Conservation (phyloP, 2,329 filamentous ascomycete genomes). For the Diaporthe australafricana region DNA sequence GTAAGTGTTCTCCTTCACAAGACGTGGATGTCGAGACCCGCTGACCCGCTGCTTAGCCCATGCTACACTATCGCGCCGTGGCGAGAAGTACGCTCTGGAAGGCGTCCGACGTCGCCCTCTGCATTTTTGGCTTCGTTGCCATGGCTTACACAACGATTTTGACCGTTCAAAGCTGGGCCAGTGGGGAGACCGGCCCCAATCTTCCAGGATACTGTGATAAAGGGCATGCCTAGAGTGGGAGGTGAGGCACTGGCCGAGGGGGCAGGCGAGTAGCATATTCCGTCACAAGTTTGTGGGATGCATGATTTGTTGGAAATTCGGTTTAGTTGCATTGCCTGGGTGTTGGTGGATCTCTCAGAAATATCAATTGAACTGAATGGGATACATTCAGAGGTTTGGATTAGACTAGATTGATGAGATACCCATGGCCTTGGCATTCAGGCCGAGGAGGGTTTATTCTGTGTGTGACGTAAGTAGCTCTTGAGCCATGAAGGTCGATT, state of each 20-base stretch:
- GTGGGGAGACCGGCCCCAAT: slow-evolving; percentile 57
- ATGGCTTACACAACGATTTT: slow-evolving; percentile 94
- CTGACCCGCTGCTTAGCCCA: slow-evolving; percentile 70
- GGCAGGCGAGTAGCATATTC: slow-evolving; percentile 1
- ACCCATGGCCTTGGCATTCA: background rate
- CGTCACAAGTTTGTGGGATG: slow-evolving; percentile 9
- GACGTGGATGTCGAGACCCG: background rate
- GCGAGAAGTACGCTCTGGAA: slow-evolving; percentile 77
- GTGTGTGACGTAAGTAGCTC: background rate
- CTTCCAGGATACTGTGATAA: slow-evolving; percentile 67
- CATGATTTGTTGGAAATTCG: slow-evolving; percentile 21
- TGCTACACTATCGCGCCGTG: slow-evolving; percentile 88
- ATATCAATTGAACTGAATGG: background rate
- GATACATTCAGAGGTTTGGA: background rate
- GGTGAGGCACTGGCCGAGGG: background rate
- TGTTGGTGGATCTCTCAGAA: slow-evolving; percentile 18
- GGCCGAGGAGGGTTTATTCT: background rate
- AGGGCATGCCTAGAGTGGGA: slow-evolving; percentile 42
- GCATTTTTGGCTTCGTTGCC: slow-evolving; percentile 83
- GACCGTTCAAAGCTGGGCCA: slow-evolving; percentile 89
- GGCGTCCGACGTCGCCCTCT: slow-evolving; percentile 78
- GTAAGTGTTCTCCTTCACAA: slow-evolving; percentile 66
- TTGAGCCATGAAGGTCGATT: background rate
- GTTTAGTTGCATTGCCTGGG: slow-evolving; percentile 32
- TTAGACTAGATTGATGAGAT: slow-evolving; percentile 36